Conservation (phyloP, 75 land plant genomes). For the Picea sitchensis region DNA sequence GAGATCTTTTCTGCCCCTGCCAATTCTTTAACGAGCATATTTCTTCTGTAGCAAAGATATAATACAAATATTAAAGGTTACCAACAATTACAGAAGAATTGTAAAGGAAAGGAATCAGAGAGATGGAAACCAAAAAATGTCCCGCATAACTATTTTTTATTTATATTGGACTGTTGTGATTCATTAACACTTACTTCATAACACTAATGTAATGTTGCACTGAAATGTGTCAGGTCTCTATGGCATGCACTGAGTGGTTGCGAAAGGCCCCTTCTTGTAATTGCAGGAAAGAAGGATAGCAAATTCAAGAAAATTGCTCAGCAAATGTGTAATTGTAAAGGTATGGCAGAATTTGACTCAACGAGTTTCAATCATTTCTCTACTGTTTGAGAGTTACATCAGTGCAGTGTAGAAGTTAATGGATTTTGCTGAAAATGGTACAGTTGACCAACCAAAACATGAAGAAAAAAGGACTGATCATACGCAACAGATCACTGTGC, state of each 20-base stretch:
- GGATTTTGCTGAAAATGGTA: not conserved
- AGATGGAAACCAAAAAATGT: not conserved
- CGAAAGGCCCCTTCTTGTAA: constrained; percentile 53
- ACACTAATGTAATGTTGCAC: not conserved
- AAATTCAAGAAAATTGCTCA: constrained; percentile 69
- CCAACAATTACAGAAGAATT: not conserved
- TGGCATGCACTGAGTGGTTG: constrained; percentile 66
- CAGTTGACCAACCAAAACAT: constrained; percentile 11
- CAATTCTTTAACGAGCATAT: not conserved
- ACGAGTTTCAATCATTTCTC: not conserved
- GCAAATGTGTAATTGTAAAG: constrained; percentile 41
- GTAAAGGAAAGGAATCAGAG: not conserved
- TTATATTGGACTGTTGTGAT: not conserved
- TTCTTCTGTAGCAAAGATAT: not conserved
- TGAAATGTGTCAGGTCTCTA: constrained; percentile 43
- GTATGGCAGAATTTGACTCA: not conserved
- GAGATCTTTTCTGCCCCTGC: constrained; percentile 20
- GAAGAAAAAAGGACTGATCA: constrained; percentile 7
- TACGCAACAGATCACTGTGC: constrained; percentile 4
- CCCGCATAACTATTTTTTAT: not conserved
- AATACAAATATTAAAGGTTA: not conserved
- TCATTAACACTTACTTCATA: not conserved
- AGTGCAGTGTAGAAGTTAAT: constrained; percentile 7
- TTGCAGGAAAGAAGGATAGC: constrained; percentile 72
- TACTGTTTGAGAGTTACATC: constrained; percentile 1